Evolutionary conservation across 208 protist species (phyloP), one percentile per base, ranked within the genome.

Genomic region (Acanthamoeba quina): DNA sequence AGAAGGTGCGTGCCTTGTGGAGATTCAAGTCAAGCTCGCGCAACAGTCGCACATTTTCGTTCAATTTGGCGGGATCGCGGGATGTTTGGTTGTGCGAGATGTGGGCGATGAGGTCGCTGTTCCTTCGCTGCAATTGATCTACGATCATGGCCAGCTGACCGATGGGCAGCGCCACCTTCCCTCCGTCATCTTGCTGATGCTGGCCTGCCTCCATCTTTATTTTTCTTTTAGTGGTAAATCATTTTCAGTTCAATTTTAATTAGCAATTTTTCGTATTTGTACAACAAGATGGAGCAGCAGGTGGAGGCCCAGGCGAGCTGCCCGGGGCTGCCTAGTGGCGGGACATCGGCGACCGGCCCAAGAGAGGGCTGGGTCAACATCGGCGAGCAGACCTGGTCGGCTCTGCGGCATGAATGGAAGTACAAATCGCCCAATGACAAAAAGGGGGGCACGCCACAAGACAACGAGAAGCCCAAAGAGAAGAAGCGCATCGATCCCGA

Each of bases 401-500:
- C 70, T 66, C 52, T 93, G 44, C 89, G 89, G 31, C 89, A 93
- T 41, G 89, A 93, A 24, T 93, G 89, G 89, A 76, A 83, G 68
- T 93, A 76, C 34, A 89, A 89, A 89, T 31, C 49, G 26, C 34
- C 82, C 64, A 78, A 78, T 9, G 49, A 74, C 0, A 52, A 34
- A 21, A 10, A 13, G 15, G 37, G 47, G 37, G 37, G 37, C 37
- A 37, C 37, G 13, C 13, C 72, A 60, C 29, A 66, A 64, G 82
- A 78, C 2, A 37, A 9, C 11, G 64, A 91, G 29, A 74, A 91
- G 58, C 58, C 60, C 5, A 49, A 49, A 49, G 64, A 91, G 24
- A 47, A 29, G 64, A 68, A 91, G 34, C 85, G 85, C 7, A 74
- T 91, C 26, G 85, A 91, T 72, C 64, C 64, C 3, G 85, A 91